Percentiles rank a stretch among this genome's conserved stretches.
phyloP scores from a whole-genome alignment of 164 flowering plant species.

The Tinospora cordifolia region DNA sequence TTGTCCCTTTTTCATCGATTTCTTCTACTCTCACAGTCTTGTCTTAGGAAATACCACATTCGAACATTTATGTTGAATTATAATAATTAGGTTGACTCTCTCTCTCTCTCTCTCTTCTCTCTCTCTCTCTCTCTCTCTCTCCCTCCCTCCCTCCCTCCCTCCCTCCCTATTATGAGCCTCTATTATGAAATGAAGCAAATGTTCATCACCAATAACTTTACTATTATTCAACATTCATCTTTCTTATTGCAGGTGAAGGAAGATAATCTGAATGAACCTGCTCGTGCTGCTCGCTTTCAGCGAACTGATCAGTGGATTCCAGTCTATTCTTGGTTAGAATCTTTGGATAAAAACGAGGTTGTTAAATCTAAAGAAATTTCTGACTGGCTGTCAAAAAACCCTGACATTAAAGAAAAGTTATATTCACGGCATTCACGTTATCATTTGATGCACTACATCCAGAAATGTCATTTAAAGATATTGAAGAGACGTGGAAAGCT shows the following conservation, averaged over 20 bases:
- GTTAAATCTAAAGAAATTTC: slow-evolving; percentile 69
- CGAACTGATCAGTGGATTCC: slow-evolving; percentile 88
- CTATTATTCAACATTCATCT: not conserved
- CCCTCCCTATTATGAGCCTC: too few relatives aligned
- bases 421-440: slow-evolving; percentile 67
- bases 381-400: slow-evolving; percentile 72
- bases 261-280: slow-evolving; percentile 22
- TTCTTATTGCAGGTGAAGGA: slow-evolving; percentile 35
- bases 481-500: slow-evolving; percentile 59
- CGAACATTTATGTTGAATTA: too few relatives aligned
- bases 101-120: too few relatives aligned
- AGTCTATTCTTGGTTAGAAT: slow-evolving; percentile 82
- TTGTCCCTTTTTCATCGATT: too few relatives aligned
- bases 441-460: slow-evolving; percentile 84
- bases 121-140: too few relatives aligned
- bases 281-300: slow-evolving; percentile 53
- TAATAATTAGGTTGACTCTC: too few relatives aligned
- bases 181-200: not conserved
- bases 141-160: too few relatives aligned
- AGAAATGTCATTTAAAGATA: slow-evolving; percentile 77
- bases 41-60: too few relatives aligned
- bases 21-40: too few relatives aligned
- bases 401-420: slow-evolving; percentile 50
- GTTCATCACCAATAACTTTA: too few relatives aligned
- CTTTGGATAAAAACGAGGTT: slow-evolving; percentile 63